phyloP scores from a whole-genome alignment of 176 grass and related monocot genomes.

The Carex cristatella region DNA sequence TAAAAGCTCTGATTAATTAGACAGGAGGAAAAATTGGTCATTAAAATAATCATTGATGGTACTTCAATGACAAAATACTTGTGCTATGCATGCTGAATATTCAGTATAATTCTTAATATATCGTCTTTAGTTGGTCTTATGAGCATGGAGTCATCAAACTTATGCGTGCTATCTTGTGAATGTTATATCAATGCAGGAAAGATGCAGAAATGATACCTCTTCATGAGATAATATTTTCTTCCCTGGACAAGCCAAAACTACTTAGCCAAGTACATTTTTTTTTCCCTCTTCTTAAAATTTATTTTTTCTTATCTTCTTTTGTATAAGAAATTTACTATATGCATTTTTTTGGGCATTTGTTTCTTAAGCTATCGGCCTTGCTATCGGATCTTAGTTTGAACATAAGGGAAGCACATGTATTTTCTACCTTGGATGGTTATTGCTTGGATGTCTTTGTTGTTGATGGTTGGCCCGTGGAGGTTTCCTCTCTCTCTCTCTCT shows the following conservation, averaged over 20 bases:
- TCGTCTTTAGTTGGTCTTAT: slow-evolving; percentile 8
- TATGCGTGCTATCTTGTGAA: neutral
- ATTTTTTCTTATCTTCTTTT: slow-evolving; percentile 15
- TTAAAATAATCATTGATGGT: neutral
- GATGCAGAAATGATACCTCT: slow-evolving; percentile 22
- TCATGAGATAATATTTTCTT: slow-evolving; percentile 98
- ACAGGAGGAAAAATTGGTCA: neutral
- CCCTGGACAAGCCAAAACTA: slow-evolving; percentile 82
- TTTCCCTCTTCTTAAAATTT: neutral
- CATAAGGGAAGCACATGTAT: slow-evolving; percentile 98
- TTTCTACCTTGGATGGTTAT: slow-evolving; percentile 89
- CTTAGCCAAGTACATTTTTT: slow-evolving; percentile 49
- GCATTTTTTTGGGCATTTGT: neutral
- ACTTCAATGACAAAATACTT: neutral
- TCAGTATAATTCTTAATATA: neutral
- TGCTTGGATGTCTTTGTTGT: slow-evolving; percentile 95
- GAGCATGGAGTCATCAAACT: neutral
- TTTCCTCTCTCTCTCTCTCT: slow-evolving; percentile 27
- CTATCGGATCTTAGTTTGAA: slow-evolving; percentile 75
- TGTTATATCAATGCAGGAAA: slow-evolving; percentile 40
- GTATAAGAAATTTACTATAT: neutral
- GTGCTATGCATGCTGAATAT: neutral
- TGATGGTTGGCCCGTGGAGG: slow-evolving; percentile 82
- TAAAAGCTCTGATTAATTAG: neutral
- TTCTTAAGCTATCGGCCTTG: slow-evolving; percentile 68